These are phyloP conservation scores for Cyclostephanos invisitatus DNA, from an alignment of 108 stramenopile genomes.

Conservation along the genomic window DNA sequence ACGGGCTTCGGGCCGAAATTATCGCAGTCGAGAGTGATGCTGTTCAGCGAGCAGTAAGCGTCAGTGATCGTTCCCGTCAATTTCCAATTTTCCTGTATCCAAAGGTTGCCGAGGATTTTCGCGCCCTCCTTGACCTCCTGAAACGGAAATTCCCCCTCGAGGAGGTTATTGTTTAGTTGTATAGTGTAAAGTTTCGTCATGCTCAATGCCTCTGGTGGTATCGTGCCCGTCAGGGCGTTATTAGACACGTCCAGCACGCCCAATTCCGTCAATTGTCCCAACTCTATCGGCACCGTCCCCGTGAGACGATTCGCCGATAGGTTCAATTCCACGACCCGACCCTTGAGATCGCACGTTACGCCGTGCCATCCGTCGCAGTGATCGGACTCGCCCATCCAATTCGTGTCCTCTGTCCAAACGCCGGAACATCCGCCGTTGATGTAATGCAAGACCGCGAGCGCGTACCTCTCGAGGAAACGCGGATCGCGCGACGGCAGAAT, in stretches of 20 bases:
- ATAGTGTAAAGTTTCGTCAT: constrained; percentile 31
- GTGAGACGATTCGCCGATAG: constrained; percentile 24
- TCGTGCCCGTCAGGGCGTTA: constrained; percentile 29
- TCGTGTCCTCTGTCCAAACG: constrained; percentile 24
- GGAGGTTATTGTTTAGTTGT: constrained; percentile 26
- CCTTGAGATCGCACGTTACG: constrained; percentile 27
- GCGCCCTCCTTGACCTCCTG: constrained; percentile 20
- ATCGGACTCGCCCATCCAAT: constrained; percentile 35
- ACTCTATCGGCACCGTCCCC: constrained; percentile 27
- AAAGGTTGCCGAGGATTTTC: constrained; percentile 22
- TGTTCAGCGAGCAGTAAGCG: constrained; percentile 29
- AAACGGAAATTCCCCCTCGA: constrained; percentile 43
- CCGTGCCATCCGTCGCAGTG: constrained; percentile 45
- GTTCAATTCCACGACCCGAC: constrained; percentile 29
- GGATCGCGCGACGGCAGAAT: constrained; percentile 26
- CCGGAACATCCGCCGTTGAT: constrained; percentile 37
- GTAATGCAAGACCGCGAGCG: constrained; percentile 29
- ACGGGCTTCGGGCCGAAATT: constrained; percentile 39
- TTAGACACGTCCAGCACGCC: constrained; percentile 38
- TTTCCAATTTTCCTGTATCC: constrained; percentile 42
- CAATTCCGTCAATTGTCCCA: constrained; percentile 23
- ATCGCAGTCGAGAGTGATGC: constrained; percentile 44
- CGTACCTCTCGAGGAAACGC: constrained; percentile 41
- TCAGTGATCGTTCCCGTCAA: constrained; percentile 32
- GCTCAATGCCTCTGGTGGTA: constrained; percentile 13